Evolutionary conservation across 441 rosid genomes (phyloP), one percentile per base, ranked within the genome.

Genomic region (Gossypium schwendimanii): DNA sequence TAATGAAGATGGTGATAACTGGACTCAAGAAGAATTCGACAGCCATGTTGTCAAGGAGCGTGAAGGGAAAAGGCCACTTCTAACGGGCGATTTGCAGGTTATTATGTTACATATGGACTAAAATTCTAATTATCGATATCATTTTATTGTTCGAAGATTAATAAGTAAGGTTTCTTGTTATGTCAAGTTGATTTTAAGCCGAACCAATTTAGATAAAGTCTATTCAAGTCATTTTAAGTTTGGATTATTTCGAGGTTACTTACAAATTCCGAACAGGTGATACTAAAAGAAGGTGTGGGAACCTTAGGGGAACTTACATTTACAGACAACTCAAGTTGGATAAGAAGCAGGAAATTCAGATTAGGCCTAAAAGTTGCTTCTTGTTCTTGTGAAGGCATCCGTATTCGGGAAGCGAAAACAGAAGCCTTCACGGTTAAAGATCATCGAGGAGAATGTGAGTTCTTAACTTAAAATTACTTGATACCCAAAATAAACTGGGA

Each of bases 261-360:
- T 36, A 36, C 11, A 8, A 36, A 36, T 8, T 8, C 44, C 44
- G 11, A 36, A 52, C 2, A 52, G 59, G 88, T 89, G 70, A 76
- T 78, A 3, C 89, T 91, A 36, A 89, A 87, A 75, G 92, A 91
- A 58, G 94, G 97, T 15, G 87, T 87, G 11, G 97, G 94, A 73
- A 87, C 91, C 3, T 75, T 91, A 1, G 97, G 97, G 24, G 97
- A 89, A 6, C 85, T 91, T 50, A 85, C 84, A 58, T 91, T 91
- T 70, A 87, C 94, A 0, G 97, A 91, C 75, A 91, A 91, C 81
- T 91, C 94, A 18, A 91, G 97, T 72, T 91, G 97, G 97, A 91
- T 85, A 60, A 83, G 92, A 79, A 87, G 96, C 81, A 79, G 96
- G 73, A 89, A 91, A 76, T 89, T 91, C 75, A 85, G 97, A 75